phyloP scores from a whole-genome alignment of 768 basidiomycete species.

The Nidula microcarpa region DNA sequence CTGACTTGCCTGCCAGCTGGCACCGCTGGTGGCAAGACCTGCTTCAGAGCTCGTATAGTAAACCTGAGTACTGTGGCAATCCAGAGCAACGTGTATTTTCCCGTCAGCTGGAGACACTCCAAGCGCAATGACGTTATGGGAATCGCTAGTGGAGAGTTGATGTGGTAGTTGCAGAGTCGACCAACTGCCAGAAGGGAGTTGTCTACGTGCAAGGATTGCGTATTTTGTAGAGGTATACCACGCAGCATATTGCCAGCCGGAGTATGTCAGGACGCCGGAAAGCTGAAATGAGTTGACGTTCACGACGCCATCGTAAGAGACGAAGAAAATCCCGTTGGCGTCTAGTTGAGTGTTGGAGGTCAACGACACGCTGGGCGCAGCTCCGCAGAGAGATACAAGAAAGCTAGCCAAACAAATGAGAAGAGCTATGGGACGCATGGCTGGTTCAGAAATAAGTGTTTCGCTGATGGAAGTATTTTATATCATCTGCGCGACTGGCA shows the following conservation, averaged over 20 bases:
- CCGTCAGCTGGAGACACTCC: slow-evolving; percentile 43
- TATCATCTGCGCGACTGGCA: neutral
- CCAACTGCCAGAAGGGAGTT: slow-evolving; percentile 38
- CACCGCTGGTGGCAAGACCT: slow-evolving; percentile 34
- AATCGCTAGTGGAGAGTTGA: slow-evolving; percentile 35
- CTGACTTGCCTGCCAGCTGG: slow-evolving; percentile 37
- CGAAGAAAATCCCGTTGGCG: slow-evolving; percentile 36
- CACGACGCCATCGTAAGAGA: slow-evolving; percentile 44
- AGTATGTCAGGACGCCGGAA: slow-evolving; percentile 34
- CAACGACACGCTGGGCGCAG: slow-evolving; percentile 38
- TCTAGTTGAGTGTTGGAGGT: slow-evolving; percentile 35
- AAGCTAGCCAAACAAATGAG: slow-evolving; percentile 7
- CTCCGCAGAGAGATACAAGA: slow-evolving; percentile 13
- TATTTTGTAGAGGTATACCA: slow-evolving; percentile 41
- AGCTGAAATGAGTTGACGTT: slow-evolving; percentile 46
- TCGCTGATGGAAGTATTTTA: neutral
- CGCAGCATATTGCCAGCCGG: slow-evolving; percentile 36
- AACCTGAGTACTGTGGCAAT: slow-evolving; percentile 39
- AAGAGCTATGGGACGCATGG: neutral
- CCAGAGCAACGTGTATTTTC: slow-evolving; percentile 43
- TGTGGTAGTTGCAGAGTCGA: slow-evolving; percentile 38
- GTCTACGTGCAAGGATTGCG: slow-evolving; percentile 36
- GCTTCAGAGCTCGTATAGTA: slow-evolving; percentile 41
- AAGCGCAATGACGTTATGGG: slow-evolving; percentile 41
- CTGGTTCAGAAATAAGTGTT: neutral